Base-by-base conservation (phyloP, 2,329 filamentous ascomycete genomes). In the Fusarium tanahbumbuense region DNA sequence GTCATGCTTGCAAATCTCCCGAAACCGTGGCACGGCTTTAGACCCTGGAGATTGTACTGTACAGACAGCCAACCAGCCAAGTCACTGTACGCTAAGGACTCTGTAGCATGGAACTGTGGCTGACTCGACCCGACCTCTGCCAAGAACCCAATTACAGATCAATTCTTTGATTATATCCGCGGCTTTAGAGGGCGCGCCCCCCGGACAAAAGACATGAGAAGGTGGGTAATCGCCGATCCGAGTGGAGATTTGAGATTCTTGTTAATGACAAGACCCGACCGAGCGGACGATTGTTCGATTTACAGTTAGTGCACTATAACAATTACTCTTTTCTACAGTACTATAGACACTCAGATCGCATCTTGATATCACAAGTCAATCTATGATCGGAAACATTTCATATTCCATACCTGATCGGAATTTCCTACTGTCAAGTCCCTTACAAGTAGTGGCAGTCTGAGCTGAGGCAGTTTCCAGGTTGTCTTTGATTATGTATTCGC, bases 1-100 rank as follows among this genome's bases (percentile, higher is more conserved):
- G 73, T 73, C 73, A 74, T 75, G 73, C 69, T 75, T 75, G 69
- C 67, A 74, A 75, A 75, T 73, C 68, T 75, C 18, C 63, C 69
- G 62, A 70, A 47, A 44, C 20, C 34, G n/a, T 54, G 37, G 34
- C 40, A 41, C 47, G 45, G 54, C 27, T 52, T 47, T 59, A 64
- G 41, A 37, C 64, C 49, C 23, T 50, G 25, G 45, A 42, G 23
- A 40, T 25, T 37, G 59, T 28, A 28, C 28, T 28, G 28, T 18
- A 41, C 32, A 41, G 16, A 27, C n/a, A 53, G 20, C n/a, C n/a
- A n/a, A n/a, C n/a, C 34, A 16, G 45, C 55, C 48, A 52, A 44
- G 49, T 44, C 30, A 25, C 32, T 47, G 50, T 42, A 58, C 63
- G 25, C 61, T 42, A 57, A 41, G 30, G 32, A 23, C 41, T 22